Base-by-base conservation (phyloP, 768 basidiomycete genomes). In the Termitomyces heimii region DNA sequence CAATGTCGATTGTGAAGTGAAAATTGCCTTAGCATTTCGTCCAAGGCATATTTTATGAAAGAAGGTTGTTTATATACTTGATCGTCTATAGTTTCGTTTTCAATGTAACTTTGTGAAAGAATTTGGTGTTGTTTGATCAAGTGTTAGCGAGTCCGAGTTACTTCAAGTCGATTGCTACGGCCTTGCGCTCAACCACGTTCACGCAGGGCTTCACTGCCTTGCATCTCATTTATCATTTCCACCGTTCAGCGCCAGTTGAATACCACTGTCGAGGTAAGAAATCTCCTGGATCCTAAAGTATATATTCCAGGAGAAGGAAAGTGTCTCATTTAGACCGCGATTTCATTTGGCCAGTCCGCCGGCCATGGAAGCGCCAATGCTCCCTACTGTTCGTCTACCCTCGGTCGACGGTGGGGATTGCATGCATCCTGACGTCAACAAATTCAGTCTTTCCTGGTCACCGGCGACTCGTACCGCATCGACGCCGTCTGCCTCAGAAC, bases 391-490 rank as follows among this genome's bases (percentile, higher is more conserved):
- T 61, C 84, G 82, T 63, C 74, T 83, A 62, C 77, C 78, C 31
- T 62, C 73, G 53, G 69, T 72, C 52, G 63, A 71, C 34, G 77
- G 77, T 56, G 75, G 76, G 58, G 73, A 76, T 42, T 71, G 73
- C 60, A 63, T 75, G 47, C 64, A 72, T 18, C 67, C 77, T 57
- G 83, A 84, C 39, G 71, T 81, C 46, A 85, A 70, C 72, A 83
- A 80, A 69, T 86, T 87, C 68, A 82, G 78, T 39, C 71, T 86
- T 55, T 80, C 83, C 34, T 84, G 81, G 79, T 77, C 82, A 31
- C 67, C 73, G 34, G 82, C 83, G 32, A 66, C 73, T 44, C 70
- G 75, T 32, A 67, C 73, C 22, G 71, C 71, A 54, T 70, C 72
- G 55, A 63, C 73, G n/a, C 71, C 76, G 35, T 64, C 73, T 26